phyloP scores from a whole-genome alignment of 2,329 filamentous ascomycete genomes.

The Verticillium tricorpus region DNA sequence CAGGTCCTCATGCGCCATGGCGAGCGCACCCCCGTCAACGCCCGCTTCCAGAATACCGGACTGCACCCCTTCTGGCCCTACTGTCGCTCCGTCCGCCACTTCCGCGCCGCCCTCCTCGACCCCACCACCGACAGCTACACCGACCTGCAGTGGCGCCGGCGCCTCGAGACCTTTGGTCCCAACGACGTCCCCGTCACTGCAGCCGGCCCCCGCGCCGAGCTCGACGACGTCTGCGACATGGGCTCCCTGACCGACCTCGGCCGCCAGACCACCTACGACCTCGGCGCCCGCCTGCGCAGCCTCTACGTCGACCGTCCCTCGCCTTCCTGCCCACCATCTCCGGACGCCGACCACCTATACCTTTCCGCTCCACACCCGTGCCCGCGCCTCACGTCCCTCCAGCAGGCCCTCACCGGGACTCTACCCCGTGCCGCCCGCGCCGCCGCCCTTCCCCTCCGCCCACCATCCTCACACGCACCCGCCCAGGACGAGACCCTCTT shows the following conservation, averaged over 20 bases:
- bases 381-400: slow-evolving; percentile 73
- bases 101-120: slow-evolving; percentile 51
- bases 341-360: slow-evolving; percentile 56
- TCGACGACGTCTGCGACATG: slow-evolving; percentile 77
- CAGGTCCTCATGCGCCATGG: slow-evolving; percentile 82
- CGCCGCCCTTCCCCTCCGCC: slow-evolving; percentile 50
- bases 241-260: slow-evolving; percentile 74
- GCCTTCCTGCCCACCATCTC: slow-evolving; percentile 62
- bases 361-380: slow-evolving; percentile 69
- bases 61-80: slow-evolving; percentile 80
- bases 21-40: slow-evolving; percentile 76
- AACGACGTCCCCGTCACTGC: slow-evolving; percentile 68
- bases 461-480: slow-evolving; percentile 61
- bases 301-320: slow-evolving; percentile 74
- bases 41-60: slow-evolving; percentile 79
- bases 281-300: slow-evolving; percentile 62
- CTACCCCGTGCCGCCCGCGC: slow-evolving; percentile 55
- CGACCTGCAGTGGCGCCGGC: slow-evolving; percentile 59
- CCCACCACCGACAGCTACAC: slow-evolving; percentile 33
- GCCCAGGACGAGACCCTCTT: slow-evolving; percentile 72
- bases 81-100: slow-evolving; percentile 70
- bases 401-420: slow-evolving; percentile 73
- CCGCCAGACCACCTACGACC: slow-evolving; percentile 63
- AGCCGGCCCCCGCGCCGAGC: slow-evolving; percentile 60
- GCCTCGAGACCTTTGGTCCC: slow-evolving; percentile 75